Evolutionary conservation across 73 alveolate genomes (phyloP).

Genomic region (Effrenium voratum): DNA sequence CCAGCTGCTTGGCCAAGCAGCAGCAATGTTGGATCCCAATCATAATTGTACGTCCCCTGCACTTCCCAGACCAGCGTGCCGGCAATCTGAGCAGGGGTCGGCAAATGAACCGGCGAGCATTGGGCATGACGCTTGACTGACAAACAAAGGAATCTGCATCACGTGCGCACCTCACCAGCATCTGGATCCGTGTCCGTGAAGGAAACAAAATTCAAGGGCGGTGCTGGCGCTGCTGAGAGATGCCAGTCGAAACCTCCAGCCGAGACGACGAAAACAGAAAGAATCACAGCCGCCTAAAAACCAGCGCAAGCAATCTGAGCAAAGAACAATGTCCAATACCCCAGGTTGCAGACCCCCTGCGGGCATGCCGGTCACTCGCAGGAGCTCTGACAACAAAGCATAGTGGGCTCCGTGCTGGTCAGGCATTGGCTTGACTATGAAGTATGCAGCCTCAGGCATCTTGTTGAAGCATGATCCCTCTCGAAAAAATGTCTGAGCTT

Average conservation of each 20-base stretch:
- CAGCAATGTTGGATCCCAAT: neutral
- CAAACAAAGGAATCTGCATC: neutral
- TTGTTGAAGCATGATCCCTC: too few species aligned
- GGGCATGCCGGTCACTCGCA: neutral
- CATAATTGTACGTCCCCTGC: neutral
- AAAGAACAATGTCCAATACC: neutral
- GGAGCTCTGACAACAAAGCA: neutral
- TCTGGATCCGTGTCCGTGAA: slow-evolving; percentile 2
- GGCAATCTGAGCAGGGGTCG: neutral
- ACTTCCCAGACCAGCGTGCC: neutral
- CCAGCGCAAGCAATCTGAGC: neutral
- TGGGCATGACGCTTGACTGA: neutral
- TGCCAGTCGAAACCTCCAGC: neutral
- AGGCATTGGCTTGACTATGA: neutral
- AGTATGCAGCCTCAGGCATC: neutral
- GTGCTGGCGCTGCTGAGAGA: neutral
- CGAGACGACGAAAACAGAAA: neutral
- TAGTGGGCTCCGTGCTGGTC: neutral
- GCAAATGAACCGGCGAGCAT: neutral
- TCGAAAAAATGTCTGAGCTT: too few species aligned
- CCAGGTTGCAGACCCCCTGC: neutral
- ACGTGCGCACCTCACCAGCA: neutral
- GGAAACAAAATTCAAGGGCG: neutral
- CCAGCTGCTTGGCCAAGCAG: too few species aligned
- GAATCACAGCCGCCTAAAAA: neutral